These are phyloP conservation scores for Auriscalpium microsporum DNA, from an alignment of 768 basidiomycete species.

Conservation along the genomic window DNA sequence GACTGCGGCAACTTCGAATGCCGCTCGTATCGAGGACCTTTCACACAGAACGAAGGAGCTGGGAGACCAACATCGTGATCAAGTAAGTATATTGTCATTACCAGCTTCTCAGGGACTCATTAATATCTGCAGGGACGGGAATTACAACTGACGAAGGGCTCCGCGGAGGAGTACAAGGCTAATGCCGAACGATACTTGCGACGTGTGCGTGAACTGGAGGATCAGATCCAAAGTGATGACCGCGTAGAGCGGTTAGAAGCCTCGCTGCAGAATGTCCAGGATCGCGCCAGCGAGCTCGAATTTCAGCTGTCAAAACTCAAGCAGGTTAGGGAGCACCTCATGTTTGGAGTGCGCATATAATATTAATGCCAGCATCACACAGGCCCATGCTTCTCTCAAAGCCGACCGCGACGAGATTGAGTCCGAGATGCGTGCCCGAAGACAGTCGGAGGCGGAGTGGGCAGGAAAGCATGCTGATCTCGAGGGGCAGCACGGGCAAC, in stretches of 20 bases:
- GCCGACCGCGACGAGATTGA: constrained; percentile 52
- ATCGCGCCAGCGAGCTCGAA: constrained; percentile 77
- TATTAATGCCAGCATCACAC: constrained; percentile 21
- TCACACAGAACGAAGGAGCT: constrained; percentile 47
- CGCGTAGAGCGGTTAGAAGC: constrained; percentile 65
- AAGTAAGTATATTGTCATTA: constrained; percentile 27
- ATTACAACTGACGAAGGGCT: constrained; percentile 52
- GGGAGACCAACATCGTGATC: constrained; percentile 40
- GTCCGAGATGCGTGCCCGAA: constrained; percentile 32
- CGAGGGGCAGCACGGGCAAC: constrained; percentile 29
- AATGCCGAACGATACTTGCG: constrained; percentile 48
- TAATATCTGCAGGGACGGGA: constrained; percentile 56
- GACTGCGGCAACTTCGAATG: constrained; percentile 28
- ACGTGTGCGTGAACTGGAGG: constrained; percentile 63
- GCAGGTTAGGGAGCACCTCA: constrained; percentile 41
- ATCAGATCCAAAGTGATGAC: constrained; percentile 79
- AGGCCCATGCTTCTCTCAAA: constrained; percentile 55
- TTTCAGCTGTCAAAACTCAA: constrained; percentile 73
- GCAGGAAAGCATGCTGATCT: constrained; percentile 39
- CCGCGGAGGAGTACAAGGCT: constrained; percentile 42
- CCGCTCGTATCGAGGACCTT: constrained; percentile 32
- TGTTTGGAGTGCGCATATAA: not conserved
- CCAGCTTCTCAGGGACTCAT: not conserved
- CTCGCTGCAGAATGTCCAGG: constrained; percentile 69
- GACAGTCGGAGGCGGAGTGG: constrained; percentile 40